A percentile compares a stretch with the other conserved stretches of the same genome.
phyloP scores from a whole-genome alignment of 176 grass and related monocot genomes.

The Cenchrus americanus region DNA sequence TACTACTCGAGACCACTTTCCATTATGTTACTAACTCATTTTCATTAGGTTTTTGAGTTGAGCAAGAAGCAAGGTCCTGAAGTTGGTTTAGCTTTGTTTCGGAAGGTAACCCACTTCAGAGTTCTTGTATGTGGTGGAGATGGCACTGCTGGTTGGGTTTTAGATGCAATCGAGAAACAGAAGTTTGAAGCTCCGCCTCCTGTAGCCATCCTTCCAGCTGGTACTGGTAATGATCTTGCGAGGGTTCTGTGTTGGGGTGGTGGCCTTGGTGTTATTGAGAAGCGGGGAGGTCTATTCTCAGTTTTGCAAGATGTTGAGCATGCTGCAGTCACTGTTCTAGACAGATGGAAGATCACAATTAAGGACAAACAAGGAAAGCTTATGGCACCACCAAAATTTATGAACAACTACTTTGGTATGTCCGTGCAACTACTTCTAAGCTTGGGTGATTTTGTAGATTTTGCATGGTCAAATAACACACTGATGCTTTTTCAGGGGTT shows the following conservation, averaged over 20 bases:
- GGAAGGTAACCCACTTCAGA: slow-evolving; percentile 79
- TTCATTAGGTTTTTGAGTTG: slow-evolving; percentile 77
- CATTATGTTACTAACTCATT: slow-evolving; percentile 13
- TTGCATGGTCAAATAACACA: slow-evolving; percentile 8
- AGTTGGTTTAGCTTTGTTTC: slow-evolving; percentile 69
- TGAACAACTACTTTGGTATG: slow-evolving; percentile 90
- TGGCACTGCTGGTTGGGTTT: slow-evolving; percentile 79
- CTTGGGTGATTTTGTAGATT: slow-evolving; percentile 7
- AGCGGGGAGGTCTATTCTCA: slow-evolving; percentile 63
- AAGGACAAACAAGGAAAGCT: slow-evolving; percentile 58
- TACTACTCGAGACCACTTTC: neutral
- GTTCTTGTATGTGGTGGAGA: slow-evolving; percentile 92
- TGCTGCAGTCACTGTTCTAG: slow-evolving; percentile 73
- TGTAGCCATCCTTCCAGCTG: slow-evolving; percentile 86
- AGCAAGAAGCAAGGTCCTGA: slow-evolving; percentile 79
- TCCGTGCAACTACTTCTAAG: slow-evolving; percentile 29
- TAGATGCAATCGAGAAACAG: slow-evolving; percentile 85
- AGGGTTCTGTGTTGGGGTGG: slow-evolving; percentile 79
- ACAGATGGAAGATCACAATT: slow-evolving; percentile 76
- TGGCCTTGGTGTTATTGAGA: slow-evolving; percentile 73
- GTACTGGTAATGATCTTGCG: slow-evolving; percentile 86
- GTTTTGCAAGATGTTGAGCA: slow-evolving; percentile 72
- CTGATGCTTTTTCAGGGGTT: slow-evolving; percentile 60
- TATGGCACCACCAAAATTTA: slow-evolving; percentile 58
- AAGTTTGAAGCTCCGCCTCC: slow-evolving; percentile 83